Conservation (phyloP, 139 green algal species). For the Chlamydomonas sp. region DNA sequence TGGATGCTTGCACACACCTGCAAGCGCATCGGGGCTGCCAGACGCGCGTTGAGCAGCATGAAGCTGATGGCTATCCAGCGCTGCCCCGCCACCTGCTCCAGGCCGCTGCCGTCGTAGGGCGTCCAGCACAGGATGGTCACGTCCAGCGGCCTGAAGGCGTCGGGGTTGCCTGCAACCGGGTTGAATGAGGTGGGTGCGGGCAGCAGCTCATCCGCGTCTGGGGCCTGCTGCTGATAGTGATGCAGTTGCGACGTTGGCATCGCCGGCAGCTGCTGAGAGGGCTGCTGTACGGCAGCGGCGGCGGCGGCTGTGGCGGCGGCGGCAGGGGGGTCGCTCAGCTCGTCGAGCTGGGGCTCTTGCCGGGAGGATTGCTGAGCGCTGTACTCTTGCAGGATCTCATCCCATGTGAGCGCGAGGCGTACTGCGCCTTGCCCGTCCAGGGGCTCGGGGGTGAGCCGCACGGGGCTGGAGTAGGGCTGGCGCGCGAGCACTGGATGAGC, state of each 20-base stretch:
- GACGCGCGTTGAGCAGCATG: no score
- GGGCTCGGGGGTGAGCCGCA: no score
- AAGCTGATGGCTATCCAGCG: no score
- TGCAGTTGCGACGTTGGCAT: neutral
- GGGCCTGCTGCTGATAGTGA: neutral
- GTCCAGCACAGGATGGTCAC: no score
- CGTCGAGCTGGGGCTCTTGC: neutral
- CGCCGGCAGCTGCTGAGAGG: neutral
- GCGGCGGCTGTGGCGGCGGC: neutral
- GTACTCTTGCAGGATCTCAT: conserved; percentile 10
- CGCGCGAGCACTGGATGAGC: no score
- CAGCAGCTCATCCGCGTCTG: neutral
- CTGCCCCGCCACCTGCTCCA: no score
- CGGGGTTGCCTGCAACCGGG: no score
- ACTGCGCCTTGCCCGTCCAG: neutral
- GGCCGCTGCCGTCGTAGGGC: no score
- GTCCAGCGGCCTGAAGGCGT: no score
- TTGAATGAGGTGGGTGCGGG: neutral
- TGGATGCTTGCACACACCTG: no score
- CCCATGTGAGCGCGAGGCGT: neutral
- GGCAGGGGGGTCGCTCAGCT: neutral
- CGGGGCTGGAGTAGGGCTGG: no score
- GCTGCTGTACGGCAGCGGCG: neutral
- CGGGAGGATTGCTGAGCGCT: neutral
- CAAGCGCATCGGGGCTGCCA: no score